Evolutionary conservation across 2,329 filamentous ascomycete genomes (phyloP).

Genomic region (Paecilomyces niveus): DNA sequence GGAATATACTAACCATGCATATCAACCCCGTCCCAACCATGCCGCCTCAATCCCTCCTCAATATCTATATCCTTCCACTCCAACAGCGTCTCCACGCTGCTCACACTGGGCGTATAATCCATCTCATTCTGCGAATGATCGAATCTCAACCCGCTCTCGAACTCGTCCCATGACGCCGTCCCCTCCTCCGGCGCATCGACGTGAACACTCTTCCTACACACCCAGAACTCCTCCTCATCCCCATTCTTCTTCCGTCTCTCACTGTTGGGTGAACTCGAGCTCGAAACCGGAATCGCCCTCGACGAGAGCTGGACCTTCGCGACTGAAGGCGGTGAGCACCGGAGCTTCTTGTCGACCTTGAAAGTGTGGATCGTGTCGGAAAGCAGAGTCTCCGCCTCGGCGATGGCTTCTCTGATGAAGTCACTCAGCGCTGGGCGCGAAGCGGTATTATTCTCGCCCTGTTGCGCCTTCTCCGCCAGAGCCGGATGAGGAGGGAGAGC

Average conservation of each 20-base stretch:
- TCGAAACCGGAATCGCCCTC: neutral
- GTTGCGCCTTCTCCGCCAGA: conserved; percentile 7
- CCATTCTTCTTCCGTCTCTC: neutral
- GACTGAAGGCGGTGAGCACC: conserved; percentile 19
- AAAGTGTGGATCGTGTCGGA: conserved; percentile 20
- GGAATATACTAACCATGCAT: conserved; percentile 17
- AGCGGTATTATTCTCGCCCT: neutral
- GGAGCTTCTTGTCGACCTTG: conserved; percentile 17
- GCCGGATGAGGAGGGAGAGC: conserved; percentile 22
- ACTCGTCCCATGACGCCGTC: conserved; percentile 32
- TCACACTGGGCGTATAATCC: conserved; percentile 34
- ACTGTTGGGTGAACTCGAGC: neutral
- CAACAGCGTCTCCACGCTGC: conserved; percentile 19
- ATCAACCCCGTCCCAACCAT: conserved; percentile 7
- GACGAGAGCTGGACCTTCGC: conserved; percentile 22
- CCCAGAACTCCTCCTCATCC: conserved; percentile 29
- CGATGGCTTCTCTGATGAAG: conserved; percentile 17
- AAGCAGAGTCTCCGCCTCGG: conserved; percentile 22
- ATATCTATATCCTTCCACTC: conserved; percentile 15
- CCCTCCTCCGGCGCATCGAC: conserved; percentile 18
- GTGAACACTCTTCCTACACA: conserved; percentile 34
- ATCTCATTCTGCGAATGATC: conserved; percentile 34
- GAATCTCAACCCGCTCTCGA: conserved; percentile 27
- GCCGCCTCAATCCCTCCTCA: neutral
- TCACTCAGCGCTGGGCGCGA: conserved; percentile 10